Evolutionary conservation across 2,329 filamentous ascomycete species (phyloP), one percentile per base, ranked within the genome.

Genomic region (Penicillium sp.): DNA sequence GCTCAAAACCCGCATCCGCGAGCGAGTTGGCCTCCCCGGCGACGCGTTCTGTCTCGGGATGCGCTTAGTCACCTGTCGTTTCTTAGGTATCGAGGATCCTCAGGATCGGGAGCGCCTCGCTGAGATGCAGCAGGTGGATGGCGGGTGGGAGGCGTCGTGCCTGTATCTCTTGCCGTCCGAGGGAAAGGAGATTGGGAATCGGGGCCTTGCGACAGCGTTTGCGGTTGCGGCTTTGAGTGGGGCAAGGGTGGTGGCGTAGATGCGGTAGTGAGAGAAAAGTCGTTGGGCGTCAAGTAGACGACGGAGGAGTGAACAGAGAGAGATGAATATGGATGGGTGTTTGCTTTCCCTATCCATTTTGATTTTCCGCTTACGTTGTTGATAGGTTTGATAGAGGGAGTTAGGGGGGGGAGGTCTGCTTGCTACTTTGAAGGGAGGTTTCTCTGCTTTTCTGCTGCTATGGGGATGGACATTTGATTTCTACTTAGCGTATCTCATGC

Each of bases 111-210:
- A 58, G 8, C 60, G 58, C 35, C 64, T 78, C 22, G 59, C 69
- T 13, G 59, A 55, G 10, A 33, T 74, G 33, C 75, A 78, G 57
- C 65, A 66, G 30, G 64, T 69, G 22, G 76, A 78, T 59, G 75
- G 75, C 0, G 68, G 76, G 5, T 78, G 76, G 75, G 68, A 73
- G 35, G 43, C 67, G 70, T 48, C 43, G 4, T 52, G 33, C 7
- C 53, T 69, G 33, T 68, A 64, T 53, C 14, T 28, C 16, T 60
- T 56, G 54, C 52, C 48, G 22, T 65, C 25, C 1, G 35, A 22
- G 4, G 43, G 42, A 16, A 10, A 19, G 14, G 38, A 42, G 14
- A 19, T 42, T 8, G 16, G 38, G 6, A 42, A 42, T 42, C 14
- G 38, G 1, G 38, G 7, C 6, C 6, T 19, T 7, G 11, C 16